A percentile compares a stretch with the other conserved stretches of the same genome.
phyloP scores from a whole-genome alignment of 495 filamentous ascomycete species.

The Ramalina peruviana region DNA sequence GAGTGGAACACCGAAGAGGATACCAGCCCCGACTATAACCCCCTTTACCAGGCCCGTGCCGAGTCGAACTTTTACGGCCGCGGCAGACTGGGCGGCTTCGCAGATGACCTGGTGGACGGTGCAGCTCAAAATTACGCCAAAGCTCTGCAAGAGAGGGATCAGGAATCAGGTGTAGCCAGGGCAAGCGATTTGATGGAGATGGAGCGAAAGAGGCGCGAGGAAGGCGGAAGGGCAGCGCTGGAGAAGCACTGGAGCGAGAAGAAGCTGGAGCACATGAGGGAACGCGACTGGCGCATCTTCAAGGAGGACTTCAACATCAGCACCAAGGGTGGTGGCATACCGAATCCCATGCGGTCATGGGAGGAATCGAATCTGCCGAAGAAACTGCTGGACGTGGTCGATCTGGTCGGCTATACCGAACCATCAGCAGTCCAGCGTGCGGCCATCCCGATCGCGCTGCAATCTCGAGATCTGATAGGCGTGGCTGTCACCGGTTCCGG shows the following conservation, averaged over 20 bases:
- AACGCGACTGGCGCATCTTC: constrained; percentile 98
- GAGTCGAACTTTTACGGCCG: constrained; percentile 70
- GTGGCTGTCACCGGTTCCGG: constrained; percentile 97
- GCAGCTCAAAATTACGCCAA: constrained; percentile 61
- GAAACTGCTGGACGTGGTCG: constrained; percentile 68
- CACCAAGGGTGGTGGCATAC: constrained; percentile 81
- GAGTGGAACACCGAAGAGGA: constrained; percentile 97
- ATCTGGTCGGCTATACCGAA: constrained; percentile 81
- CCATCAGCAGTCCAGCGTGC: constrained; percentile 88
- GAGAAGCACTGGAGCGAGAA: constrained; percentile 99
- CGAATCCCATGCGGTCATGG: constrained; percentile 96
- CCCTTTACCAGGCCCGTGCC: constrained; percentile 62
- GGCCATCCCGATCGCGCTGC: constrained; percentile 88
- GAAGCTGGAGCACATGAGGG: constrained; percentile 86
- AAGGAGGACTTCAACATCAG: constrained; percentile 98
- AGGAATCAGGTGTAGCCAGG: constrained; percentile 60
- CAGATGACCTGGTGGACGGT: constrained; percentile 59
- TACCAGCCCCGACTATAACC: constrained; percentile 81
- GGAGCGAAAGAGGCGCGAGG: constrained; percentile 67
- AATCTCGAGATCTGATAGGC: constrained; percentile 88
- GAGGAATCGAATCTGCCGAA: constrained; percentile 70
- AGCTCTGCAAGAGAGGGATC: constrained; percentile 65
- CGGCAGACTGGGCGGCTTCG: constrained; percentile 70
- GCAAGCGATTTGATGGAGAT: constrained; percentile 78
- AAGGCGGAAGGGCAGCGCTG: constrained; percentile 51